Evolutionary conservation across 2,329 filamentous ascomycete species (phyloP).

Genomic region (Plenodomus lindquistii): DNA sequence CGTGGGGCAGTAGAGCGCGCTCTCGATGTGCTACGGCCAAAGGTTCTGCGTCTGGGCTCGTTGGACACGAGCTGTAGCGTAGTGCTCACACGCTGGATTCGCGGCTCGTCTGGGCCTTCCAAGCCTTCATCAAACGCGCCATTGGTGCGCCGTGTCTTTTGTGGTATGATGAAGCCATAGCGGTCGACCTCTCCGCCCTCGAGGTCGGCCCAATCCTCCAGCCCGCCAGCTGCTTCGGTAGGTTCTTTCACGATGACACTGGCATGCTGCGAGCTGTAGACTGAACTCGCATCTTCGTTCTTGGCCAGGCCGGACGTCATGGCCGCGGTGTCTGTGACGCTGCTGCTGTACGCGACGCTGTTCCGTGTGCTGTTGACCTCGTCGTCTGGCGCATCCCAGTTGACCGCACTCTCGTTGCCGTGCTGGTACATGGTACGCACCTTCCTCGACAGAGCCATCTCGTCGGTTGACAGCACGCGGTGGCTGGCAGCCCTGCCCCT

Average conservation of each 20-base stretch:
- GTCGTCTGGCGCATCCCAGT: constrained; percentile 44
- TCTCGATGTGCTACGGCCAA: constrained; percentile 55
- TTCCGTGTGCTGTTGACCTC: constrained; percentile 21
- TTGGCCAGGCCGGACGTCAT: constrained; percentile 34
- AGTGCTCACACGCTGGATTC: constrained; percentile 63
- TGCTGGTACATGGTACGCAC: constrained; percentile 67
- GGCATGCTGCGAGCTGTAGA: constrained; percentile 32
- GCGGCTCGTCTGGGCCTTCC: constrained; percentile 39
- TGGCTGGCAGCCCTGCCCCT: constrained; percentile 40
- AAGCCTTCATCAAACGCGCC: constrained; percentile 28
- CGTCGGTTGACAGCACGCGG: constrained; percentile 64
- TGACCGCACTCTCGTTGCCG: constrained; percentile 59
- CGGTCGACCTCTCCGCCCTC: constrained; percentile 63
- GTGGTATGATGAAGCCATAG: constrained; percentile 65
- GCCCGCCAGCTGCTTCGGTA: constrained; percentile 63
- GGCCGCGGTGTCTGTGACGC: constrained; percentile 21
- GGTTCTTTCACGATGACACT: constrained; percentile 53
- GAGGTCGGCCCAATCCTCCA: constrained; percentile 68
- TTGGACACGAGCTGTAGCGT: constrained; percentile 61
- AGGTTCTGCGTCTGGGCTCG: constrained; percentile 57
- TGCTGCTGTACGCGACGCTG: constrained; percentile 32
- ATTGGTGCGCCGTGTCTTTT: constrained; percentile 40
- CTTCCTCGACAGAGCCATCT: constrained; percentile 64
- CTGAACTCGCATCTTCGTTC: constrained; percentile 33
- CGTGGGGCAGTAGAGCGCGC: constrained; percentile 49